Evolutionary conservation across 495 filamentous ascomycete genomes (phyloP), one percentile per base, ranked within the genome.

Genomic region (Podospora bellae-mahoneyi): DNA sequence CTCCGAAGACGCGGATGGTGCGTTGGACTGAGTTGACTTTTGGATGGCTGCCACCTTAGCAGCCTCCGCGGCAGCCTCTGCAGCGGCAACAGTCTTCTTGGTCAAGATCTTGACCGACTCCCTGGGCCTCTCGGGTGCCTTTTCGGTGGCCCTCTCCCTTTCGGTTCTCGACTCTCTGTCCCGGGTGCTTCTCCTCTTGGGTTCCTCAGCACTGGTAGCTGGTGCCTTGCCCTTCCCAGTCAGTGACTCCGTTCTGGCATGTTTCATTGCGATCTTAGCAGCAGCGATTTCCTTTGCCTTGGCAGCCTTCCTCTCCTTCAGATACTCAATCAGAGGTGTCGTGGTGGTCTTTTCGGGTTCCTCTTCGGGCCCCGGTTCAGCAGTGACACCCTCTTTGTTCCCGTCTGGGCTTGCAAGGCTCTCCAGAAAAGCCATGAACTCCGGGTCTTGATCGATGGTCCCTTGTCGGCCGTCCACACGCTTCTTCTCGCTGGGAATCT

Each of bases 351-450:
- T 88, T 64, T 83, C 80, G 56, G 69, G 56, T 19, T n/a, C 26
- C 15, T 87, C 85, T 13, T 84, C 82, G 6, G 77, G 74, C 0
- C 80, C 77, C 48, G 90, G 89, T 2, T 85, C 80, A 7, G 80
- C 68, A 4, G 75, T 80, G 7, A 65, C 28, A 28, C 74, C 76
- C 13, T 81, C 79, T 48, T 82, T 84, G 18, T 78, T 58, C 4
- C 75, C 78, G 32, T 90, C 85, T 0, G 93, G 93, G 63, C 91
- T 90, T 3, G 93, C 95, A 9, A 97, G 84, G 61, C 86, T 89
- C 77, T 96, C 91, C 6, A 99, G 86, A 74, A 98, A 99, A 23
- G 86, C 86, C 79, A 97, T 96, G 70, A 98, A 98, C 66, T 98
- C 95, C 0, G 90, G 87, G 75, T 99, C 95, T 72, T 94, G 92